These are phyloP conservation scores for Pyrenochaeta sp. DNA, from an alignment of 2,329 filamentous ascomycete species.

Conservation along the genomic window DNA sequence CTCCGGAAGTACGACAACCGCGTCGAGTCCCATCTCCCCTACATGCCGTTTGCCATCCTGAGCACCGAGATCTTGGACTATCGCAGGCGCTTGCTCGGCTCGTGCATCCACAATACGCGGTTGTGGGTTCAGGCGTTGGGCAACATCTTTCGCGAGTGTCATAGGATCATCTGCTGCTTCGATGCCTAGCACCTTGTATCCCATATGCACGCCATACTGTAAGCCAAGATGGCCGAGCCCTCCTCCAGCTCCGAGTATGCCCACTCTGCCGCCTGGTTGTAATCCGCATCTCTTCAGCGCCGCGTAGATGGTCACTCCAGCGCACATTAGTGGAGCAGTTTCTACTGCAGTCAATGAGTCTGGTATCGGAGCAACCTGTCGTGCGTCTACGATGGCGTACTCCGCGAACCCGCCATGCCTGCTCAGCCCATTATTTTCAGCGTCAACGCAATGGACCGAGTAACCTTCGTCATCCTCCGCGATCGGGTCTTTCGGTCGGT, in stretches of 20 bases:
- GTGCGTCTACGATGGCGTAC: slow-evolving; percentile 54
- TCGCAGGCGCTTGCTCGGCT: slow-evolving; percentile 34
- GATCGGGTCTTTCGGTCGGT: slow-evolving; percentile 32
- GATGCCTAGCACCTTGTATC: slow-evolving; percentile 48
- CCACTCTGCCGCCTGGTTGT: slow-evolving; percentile 46
- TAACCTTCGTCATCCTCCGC: slow-evolving; percentile 51
- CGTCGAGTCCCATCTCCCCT: slow-evolving; percentile 57
- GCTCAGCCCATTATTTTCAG: slow-evolving; percentile 44
- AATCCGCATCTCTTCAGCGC: slow-evolving; percentile 51
- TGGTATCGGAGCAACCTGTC: slow-evolving; percentile 49
- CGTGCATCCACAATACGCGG: slow-evolving; percentile 54
- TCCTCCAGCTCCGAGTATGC: slow-evolving; percentile 52
- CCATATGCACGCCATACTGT: slow-evolving; percentile 44
- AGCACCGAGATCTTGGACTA: slow-evolving; percentile 46
- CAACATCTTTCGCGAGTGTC: slow-evolving; percentile 42
- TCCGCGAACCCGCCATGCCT: slow-evolving; percentile 53
- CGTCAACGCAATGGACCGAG: slow-evolving; percentile 50
- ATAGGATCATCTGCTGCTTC: slow-evolving; percentile 51
- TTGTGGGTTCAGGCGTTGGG: slow-evolving; percentile 30
- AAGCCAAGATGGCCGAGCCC: slow-evolving; percentile 44
- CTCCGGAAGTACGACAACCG: slow-evolving; percentile 58
- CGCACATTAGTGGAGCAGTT: slow-evolving; percentile 55
- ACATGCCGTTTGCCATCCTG: slow-evolving; percentile 46
- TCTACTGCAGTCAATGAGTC: slow-evolving; percentile 47
- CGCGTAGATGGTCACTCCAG: slow-evolving; percentile 54